Evolutionary conservation across 306 rosid species (phyloP).

Genomic region (Prunus davidiana): DNA sequence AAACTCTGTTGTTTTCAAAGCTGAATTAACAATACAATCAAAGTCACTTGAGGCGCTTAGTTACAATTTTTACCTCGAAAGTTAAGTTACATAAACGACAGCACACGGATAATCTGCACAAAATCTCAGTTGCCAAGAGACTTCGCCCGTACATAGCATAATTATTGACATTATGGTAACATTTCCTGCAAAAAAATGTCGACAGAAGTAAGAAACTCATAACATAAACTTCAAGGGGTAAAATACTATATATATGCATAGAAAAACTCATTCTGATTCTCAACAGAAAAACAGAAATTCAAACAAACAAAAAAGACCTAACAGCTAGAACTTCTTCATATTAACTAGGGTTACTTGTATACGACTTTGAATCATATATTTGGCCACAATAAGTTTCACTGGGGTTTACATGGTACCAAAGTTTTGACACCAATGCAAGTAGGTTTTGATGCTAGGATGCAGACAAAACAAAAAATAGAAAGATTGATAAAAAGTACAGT

Average conservation of each 20-base stretch:
- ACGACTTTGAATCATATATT: neutral
- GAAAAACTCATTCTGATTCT: neutral
- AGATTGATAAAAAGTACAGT: neutral
- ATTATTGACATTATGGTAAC: constrained; percentile 29
- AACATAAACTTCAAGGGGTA: neutral
- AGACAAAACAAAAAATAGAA: neutral
- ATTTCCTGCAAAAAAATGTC: constrained; percentile 43
- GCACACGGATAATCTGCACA: constrained; percentile 24
- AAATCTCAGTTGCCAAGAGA: constrained; percentile 16
- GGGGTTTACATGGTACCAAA: neutral
- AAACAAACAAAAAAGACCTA: neutral
- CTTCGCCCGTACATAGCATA: constrained; percentile 20
- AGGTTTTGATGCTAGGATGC: neutral
- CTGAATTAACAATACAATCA: constrained; percentile 25
- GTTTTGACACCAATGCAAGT: neutral
- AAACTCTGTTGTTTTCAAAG: constrained; percentile 4
- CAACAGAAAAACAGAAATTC: neutral
- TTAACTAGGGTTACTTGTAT: neutral
- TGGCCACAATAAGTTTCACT: neutral
- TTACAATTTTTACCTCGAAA: constrained; percentile 23
- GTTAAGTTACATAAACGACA: constrained; percentile 14
- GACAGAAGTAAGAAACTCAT: constrained; percentile 3
- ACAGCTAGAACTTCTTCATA: neutral
- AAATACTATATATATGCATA: neutral
- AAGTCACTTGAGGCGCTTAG: constrained; percentile 17